Base-by-base conservation (phyloP, 108 stramenopile species). In the Cyclostephanos invisitatus region DNA sequence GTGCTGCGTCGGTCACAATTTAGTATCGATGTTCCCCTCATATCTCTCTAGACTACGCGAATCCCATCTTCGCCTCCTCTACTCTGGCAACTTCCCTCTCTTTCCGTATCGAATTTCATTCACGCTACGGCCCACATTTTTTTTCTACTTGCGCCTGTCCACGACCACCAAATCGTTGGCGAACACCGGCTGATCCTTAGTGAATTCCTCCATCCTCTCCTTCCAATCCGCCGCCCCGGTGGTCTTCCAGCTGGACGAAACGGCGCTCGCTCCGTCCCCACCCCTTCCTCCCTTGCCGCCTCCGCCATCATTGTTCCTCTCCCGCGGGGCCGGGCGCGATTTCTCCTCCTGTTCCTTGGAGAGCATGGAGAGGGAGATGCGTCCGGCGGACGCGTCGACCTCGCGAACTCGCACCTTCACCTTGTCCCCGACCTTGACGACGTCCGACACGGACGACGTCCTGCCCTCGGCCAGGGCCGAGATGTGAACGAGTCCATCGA, bases 401-500 rank as follows among this genome's bases (percentile, higher is more conserved):
- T 65, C 68, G 78, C 88, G 89, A 53, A 91, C 72, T 54, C 95
- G 89, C 57, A 96, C 85, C 72, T 90, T 81, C 50, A 96, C 89
- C 76, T 87, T 88, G 51, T 96, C 88, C 42, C 89, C 88, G 28
- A 87, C 74, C 7, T 70, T 68, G 46, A 89, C 87, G 60, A 91
- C 64, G 54, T 84, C 85, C 15, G 71, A 42, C 0, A 96, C 95
- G 46, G 79, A 61, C 17, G 54, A 42, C 60, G 82, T 79, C 35
- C 91, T 87, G 53, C 89, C 91, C 29, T 78, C 77, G 11, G 83
- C 62, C 57, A 96, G 82, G 18, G 87, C 83, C 18, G 91, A 92
- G 75, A 93, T 93, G 83, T 93, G 95, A 3, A 93, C 90, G 57
- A 96, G 80, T 54, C 95, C 92, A 70, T 96, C 92, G 35, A 96